Base-by-base conservation (phyloP, 2,329 filamentous ascomycete species). In the Onygenales sp. region DNA sequence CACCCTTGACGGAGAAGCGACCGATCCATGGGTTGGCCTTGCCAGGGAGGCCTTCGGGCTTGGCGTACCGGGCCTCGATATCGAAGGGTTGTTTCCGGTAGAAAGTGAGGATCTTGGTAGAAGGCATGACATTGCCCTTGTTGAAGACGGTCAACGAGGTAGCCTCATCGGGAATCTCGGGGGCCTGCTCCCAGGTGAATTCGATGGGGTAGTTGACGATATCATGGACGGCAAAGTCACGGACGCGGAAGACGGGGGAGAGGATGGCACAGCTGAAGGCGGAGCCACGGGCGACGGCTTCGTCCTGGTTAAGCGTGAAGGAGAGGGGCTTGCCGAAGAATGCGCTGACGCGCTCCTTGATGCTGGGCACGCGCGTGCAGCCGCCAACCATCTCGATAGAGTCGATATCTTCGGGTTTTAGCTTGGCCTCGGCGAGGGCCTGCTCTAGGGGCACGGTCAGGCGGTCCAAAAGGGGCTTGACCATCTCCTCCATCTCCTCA, bases 31-130 rank as follows among this genome's bases (percentile, higher is more conserved):
- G 88, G 69, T 89, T 88, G 57, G 86, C 79, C 79, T 92, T 94
- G 65, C 91, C 90, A 14, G 93, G 93, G 7, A 98, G 83, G 52
- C 80, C 74, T 45, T 95, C 89, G 17, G 91, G 87, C 66, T 92
- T 87, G 59, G 87, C 85, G 69, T 98, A 98, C 63, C 87, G 86
- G 56, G 93, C 93, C 77, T 98, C 93, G 51, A 98, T 81, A 67
- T 96, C 91, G 70, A 97, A 98, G 46, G 90, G 81, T 74, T 97
- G 89, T 79, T 97, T 97, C 63, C 93, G 86, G 81, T 97, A 98
- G 78, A 98, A 98, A 40, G 93, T 98, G 52, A 98, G 84, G 61
- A 98, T 97, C 82, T 98, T 98, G 60, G 93, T 98, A 5, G 92
- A 97, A 52, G 93, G 93, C 79, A 98, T 86, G 59, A 95, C 84